Percentiles rank a stretch among this genome's conserved stretches.
These are phyloP conservation scores for Mytilinidion resinicola DNA, from an alignment of 495 filamentous ascomycete genomes.

Conservation along the genomic window DNA sequence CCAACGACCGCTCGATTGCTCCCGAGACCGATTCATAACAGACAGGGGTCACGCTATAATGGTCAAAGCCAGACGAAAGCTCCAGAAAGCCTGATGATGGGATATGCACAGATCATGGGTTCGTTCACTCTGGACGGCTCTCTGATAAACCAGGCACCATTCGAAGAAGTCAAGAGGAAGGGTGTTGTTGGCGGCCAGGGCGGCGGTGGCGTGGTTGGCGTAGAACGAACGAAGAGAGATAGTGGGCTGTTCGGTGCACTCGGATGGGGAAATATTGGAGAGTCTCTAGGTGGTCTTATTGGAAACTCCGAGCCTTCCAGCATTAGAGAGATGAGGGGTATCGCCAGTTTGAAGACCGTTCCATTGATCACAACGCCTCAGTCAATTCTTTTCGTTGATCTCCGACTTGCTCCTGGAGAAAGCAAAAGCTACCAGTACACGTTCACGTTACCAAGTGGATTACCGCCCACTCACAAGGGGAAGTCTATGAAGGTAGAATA, in stretches of 20 bases:
- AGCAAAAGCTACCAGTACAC: conserved; percentile 79
- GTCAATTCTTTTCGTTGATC: conserved; percentile 91
- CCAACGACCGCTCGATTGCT: conserved; percentile 50
- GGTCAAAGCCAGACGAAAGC: conserved; percentile 40
- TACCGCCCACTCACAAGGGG: conserved; percentile 85
- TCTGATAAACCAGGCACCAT: conserved; percentile 77
- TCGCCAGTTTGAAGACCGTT: conserved; percentile 70
- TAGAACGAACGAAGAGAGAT: conserved; percentile 68
- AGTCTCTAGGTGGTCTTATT: conserved; percentile 78
- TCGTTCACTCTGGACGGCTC: conserved; percentile 89
- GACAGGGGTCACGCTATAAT: conserved; percentile 56
- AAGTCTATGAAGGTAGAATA: conserved; percentile 93
- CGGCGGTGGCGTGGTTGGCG: conserved; percentile 72
- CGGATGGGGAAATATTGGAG: conserved; percentile 84
- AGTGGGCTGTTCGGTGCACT: conserved; percentile 77
- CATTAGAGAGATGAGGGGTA: conserved; percentile 87
- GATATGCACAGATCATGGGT: conserved; percentile 90
- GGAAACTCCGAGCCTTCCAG: conserved; percentile 82
- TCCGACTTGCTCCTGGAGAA: conserved; percentile 80
- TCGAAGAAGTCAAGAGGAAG: conserved; percentile 93
- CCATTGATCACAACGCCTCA: conserved; percentile 93
- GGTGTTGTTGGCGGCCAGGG: conserved; percentile 79
- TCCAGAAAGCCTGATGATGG: conserved; percentile 90
- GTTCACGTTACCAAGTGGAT: conserved; percentile 75
- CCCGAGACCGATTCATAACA: conserved; percentile 49